phyloP scores from a whole-genome alignment of 2,329 filamentous ascomycete species.

The Penicillium sp. region DNA sequence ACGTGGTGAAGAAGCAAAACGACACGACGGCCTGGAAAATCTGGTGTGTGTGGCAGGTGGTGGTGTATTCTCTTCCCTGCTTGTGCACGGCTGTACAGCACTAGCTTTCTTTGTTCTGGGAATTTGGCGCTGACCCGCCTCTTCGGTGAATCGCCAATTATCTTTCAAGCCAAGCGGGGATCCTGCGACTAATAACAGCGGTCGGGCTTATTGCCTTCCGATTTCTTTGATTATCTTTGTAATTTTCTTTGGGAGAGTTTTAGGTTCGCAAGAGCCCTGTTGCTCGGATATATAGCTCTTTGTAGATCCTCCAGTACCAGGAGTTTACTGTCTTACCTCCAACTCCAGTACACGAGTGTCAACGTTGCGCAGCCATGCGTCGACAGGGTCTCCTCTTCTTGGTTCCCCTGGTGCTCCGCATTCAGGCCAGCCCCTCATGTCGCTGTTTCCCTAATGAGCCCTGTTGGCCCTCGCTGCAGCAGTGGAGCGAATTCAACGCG shows the following conservation, averaged over 20 bases:
- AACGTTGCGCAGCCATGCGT: neutral
- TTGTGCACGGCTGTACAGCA: neutral
- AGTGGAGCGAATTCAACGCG: constrained; percentile 51
- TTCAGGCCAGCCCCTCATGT: constrained; percentile 30
- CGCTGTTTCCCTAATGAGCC: constrained; percentile 49
- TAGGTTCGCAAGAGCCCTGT: too few species aligned
- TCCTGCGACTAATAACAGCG: neutral
- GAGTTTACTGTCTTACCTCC: neutral
- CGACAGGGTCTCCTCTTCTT: constrained; percentile 3
- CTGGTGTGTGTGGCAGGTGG: constrained; percentile 7
- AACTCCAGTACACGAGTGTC: neutral
- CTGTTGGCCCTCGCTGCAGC: constrained; percentile 48
- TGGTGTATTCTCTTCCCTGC: constrained; percentile 1
- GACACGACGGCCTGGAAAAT: constrained; percentile 2
- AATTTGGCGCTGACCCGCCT: neutral
- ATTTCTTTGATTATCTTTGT: neutral
- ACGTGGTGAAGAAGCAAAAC: constrained; percentile 6
- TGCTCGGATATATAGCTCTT: neutral
- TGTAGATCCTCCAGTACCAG: neutral
- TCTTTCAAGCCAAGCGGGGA: neutral
- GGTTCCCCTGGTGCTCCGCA: neutral
- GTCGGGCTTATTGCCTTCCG: neutral
- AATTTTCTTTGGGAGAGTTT: neutral
- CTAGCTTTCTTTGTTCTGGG: neutral
- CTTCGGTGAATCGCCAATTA: neutral